phyloP scores from a whole-genome alignment of 306 rosid species.

The Albizia julibrissin region DNA sequence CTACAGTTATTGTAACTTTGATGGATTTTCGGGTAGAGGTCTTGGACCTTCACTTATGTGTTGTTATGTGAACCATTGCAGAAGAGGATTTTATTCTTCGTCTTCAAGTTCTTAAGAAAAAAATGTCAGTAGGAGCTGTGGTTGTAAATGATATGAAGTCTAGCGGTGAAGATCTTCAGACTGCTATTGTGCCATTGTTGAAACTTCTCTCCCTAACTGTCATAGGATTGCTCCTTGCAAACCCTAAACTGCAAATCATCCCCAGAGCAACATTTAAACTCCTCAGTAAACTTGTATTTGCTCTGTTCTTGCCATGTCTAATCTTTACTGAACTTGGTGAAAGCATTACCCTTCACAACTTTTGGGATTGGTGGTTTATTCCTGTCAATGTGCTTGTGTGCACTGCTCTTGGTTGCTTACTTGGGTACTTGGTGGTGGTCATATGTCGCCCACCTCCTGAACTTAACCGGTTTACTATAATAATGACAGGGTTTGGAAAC shows the following conservation, averaged over 20 bases:
- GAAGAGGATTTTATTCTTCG: slow-evolving; percentile 30
- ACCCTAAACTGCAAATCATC: slow-evolving; percentile 63
- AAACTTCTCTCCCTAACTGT: slow-evolving; percentile 70
- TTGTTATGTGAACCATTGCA: slow-evolving; percentile 34
- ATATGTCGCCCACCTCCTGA: slow-evolving; percentile 80
- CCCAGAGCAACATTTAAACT: slow-evolving; percentile 76
- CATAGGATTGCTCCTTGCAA: slow-evolving; percentile 68
- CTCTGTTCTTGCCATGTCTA: slow-evolving; percentile 86
- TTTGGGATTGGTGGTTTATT: slow-evolving; percentile 81
- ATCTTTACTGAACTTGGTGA: slow-evolving; percentile 80
- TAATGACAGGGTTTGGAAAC: slow-evolving; percentile 90
- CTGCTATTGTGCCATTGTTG: slow-evolving; percentile 72
- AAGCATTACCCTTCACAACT: slow-evolving; percentile 63
- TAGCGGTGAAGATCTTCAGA: slow-evolving; percentile 50
- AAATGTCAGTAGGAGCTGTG: slow-evolving; percentile 47
- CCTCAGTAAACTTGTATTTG: slow-evolving; percentile 86
- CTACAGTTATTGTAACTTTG: neutral
- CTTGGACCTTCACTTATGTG: neutral
- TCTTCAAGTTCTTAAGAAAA: slow-evolving; percentile 27
- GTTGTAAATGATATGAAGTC: slow-evolving; percentile 32
- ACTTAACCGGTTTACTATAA: slow-evolving; percentile 62
- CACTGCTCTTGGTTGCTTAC: slow-evolving; percentile 65
- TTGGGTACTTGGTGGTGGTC: slow-evolving; percentile 68
- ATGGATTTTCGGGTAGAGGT: neutral
- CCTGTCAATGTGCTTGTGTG: slow-evolving; percentile 78